phyloP scores from a whole-genome alignment of 306 rosid species.

The Medicago lupulina region DNA sequence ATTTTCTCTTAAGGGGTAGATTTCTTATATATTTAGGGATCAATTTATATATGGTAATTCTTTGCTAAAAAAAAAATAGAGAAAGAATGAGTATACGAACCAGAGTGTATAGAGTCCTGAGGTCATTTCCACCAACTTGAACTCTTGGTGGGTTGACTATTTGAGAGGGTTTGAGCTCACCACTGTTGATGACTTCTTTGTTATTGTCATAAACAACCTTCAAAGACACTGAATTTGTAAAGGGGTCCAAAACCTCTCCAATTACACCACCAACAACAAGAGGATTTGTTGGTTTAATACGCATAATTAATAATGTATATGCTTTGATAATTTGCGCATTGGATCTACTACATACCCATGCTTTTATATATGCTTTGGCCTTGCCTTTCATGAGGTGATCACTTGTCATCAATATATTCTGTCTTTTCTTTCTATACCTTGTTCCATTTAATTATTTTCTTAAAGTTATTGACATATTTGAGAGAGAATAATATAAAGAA shows the following conservation, averaged over 20 bases:
- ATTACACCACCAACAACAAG: slow-evolving; percentile 46
- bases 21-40: too few relatives aligned
- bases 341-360: background rate
- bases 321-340: background rate
- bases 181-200: slow-evolving; percentile 42
- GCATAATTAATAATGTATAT: slow-evolving; percentile 8
- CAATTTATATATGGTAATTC: too few relatives aligned
- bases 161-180: slow-evolving; percentile 49
- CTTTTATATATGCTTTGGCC: slow-evolving; percentile 15
- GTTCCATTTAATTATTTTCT: background rate
- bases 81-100: slow-evolving; percentile 23
- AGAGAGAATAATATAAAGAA: background rate
- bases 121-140: slow-evolving; percentile 47
- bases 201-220: slow-evolving; percentile 28
- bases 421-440: background rate
- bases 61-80: too few relatives aligned
- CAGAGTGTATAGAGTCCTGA: slow-evolving; percentile 46
- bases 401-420: slow-evolving; percentile 17
- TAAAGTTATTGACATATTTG: too few relatives aligned
- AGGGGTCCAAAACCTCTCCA: slow-evolving; percentile 48
- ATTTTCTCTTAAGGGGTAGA: too few relatives aligned
- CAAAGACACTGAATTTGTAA: slow-evolving; percentile 31
- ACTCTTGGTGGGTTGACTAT: slow-evolving; percentile 45
- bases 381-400: background rate
- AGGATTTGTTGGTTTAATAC: slow-evolving; percentile 21